Base-by-base conservation (phyloP, 1,284 basidiomycete genomes). In the Peniophora sp. region DNA sequence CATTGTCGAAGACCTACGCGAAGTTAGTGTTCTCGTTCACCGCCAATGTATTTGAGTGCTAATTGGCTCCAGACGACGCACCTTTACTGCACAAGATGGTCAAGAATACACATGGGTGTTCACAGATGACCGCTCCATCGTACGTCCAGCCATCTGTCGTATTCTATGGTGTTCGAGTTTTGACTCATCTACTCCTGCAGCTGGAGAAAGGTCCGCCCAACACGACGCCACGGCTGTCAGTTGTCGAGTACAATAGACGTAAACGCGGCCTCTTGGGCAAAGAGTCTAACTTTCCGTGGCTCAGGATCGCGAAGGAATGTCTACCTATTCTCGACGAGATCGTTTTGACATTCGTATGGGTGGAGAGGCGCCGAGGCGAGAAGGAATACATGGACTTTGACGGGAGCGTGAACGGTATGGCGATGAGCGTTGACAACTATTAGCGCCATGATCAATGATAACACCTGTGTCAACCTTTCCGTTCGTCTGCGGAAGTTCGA, bases 261-360 rank as follows among this genome's bases (percentile, higher is more conserved):
- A n/a, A 3, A 5, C 18, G 23, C n/a, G 48, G 48, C 24, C 3
- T 49, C 41, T 6, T 49, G 9, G 41, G 41, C 2, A 42, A 49
- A 23, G 41, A 41, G 37, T 41, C 37, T 14, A 37, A 20, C 24
- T 15, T 3, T 15, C 32, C 39, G 14, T 49, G 18, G 17, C 48
- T 49, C n/a, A 39, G 43, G 27, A n/a, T 43, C 23, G 15, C 27
- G 3, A 15, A n/a, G 10, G 39, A 49, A 32, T 22, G 15, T 24
- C 15, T 32, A 22, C 41, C 39, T 6, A 32, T 49, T 24, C 17
- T 49, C 11, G 24, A 49, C 41, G 48, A 49, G 41, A 14, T 49
- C n/a, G 22, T 49, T 9, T 43, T 49, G 48, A 49, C 48, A 3
- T 49, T 49, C 24, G 23, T 49, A 6, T 49, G 48, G 48, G 48